Conservation (phyloP, 2,329 filamentous ascomycete species). For the Aspergillus sp. region DNA sequence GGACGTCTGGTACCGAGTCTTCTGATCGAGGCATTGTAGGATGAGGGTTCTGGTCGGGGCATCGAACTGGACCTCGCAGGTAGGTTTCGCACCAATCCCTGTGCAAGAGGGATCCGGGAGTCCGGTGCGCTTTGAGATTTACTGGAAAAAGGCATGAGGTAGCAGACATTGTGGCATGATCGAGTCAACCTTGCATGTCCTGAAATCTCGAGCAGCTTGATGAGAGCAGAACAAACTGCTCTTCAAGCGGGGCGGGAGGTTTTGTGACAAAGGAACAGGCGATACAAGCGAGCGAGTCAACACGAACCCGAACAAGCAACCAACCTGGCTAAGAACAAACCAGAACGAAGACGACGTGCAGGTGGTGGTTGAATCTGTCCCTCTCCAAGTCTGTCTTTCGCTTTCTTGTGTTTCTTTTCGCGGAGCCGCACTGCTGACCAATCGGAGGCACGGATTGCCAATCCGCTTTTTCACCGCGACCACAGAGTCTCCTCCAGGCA, state of each 20-base stretch:
- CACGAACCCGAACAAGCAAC: neutral
- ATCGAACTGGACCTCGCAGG: constrained; percentile 19
- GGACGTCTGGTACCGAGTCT: constrained; percentile 21
- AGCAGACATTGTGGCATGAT: constrained; percentile 50
- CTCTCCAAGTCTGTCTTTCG: neutral
- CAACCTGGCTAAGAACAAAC: neutral
- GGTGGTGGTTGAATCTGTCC: neutral
- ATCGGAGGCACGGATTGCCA: constrained; percentile 29
- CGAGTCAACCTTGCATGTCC: constrained; percentile 28
- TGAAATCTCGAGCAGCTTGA: constrained; percentile 14
- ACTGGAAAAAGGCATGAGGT: constrained; percentile 57
- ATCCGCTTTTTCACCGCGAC: constrained; percentile 26
- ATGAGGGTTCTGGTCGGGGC: constrained; percentile 19
- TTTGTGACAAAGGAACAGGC: neutral
- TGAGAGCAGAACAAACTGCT: constrained; percentile 7
- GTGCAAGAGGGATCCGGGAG: constrained; percentile 42
- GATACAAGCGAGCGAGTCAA: neutral
- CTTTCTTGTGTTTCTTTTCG: constrained; percentile 9
- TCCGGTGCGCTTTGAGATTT: constrained; percentile 45
- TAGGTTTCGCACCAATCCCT: constrained; percentile 26
- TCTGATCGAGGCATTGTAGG: constrained; percentile 19
- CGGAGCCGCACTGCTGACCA: constrained; percentile 27
- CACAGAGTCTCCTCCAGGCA: neutral
- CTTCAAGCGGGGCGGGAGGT: constrained; percentile 5
- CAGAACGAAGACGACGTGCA: neutral